Evolutionary conservation across 257 asterid species (phyloP), one percentile per base, ranked within the genome.

Genomic region (Solanum boliviense): DNA sequence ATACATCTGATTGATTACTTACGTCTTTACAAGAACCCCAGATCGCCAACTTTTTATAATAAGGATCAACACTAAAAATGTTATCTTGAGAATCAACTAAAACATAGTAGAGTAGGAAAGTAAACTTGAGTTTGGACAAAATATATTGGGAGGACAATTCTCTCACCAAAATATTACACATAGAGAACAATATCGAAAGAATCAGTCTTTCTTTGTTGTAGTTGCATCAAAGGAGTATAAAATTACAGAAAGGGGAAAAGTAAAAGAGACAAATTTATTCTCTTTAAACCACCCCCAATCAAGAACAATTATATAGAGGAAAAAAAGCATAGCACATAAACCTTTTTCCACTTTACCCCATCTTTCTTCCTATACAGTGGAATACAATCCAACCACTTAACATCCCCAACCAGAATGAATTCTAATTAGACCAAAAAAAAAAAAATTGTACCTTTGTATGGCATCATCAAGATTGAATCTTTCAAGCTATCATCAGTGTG

Each of bases 211-310:
- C 76, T 85, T 44, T 92, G 86, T 81, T 89, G 90, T 67, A 90
- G 90, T 90, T 88, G 79, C 91, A 87, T 88, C 67, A 87, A 88
- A 79, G 84, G 88, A 89, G 88, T 79, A 87, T 74, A 90, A 90
- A 86, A 90, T 84, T 87, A 90, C 91, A 91, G 71, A 67, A 90
- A 89, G 85, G 92, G 95, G 92, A 88, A 48, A 91, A 93, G 94
- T 85, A 93, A 94, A 95, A 94, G 98, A 94, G 96, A 92, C 87
- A 90, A 84, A 93, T 92, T 95, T 92, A 92, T 95, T 91, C 98
- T 88, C 98, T 90, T 79, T 27, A 74, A 83, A 88, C 93, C 88
- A 88, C 84, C 93, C 94, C 94, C 41, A 85, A 75, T 89, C 87
- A 90, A 88, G 87, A 89, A 84, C 91, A 92, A 89, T 89, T 87